These are phyloP conservation scores for Globisporangium irregulare DNA, from an alignment of 352 stramenopile species.

Conservation along the genomic window DNA sequence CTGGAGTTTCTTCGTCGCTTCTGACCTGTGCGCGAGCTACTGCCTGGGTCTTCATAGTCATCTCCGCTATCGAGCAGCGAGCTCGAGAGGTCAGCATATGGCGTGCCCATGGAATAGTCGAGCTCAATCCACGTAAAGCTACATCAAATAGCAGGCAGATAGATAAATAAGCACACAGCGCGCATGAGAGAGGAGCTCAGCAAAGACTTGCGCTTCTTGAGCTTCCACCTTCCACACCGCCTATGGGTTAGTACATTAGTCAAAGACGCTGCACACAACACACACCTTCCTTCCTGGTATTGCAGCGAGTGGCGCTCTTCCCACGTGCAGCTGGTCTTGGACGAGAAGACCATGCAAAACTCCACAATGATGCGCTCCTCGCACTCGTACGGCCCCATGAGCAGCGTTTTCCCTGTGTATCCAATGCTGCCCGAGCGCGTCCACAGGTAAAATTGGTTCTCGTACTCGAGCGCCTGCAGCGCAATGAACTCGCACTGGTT, in stretches of 20 bases:
- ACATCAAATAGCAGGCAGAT: not conserved
- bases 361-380: constrained; percentile 36
- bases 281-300: constrained; percentile 48
- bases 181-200: constrained; percentile 1
- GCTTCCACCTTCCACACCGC: not conserved
- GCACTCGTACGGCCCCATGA: constrained; percentile 38
- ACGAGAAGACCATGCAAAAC: constrained; percentile 47
- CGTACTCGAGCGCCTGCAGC: constrained; percentile 53
- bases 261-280: not conserved
- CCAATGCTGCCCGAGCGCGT: constrained; percentile 44
- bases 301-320: constrained; percentile 44
- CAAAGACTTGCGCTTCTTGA: constrained; percentile 1
- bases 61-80: constrained; percentile 18
- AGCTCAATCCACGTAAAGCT: constrained; percentile 77
- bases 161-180: not conserved
- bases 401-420: constrained; percentile 36
- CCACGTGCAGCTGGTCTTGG: constrained; percentile 55
- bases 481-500: constrained; percentile 68
- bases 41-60: constrained; percentile 28
- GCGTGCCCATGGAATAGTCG: constrained; percentile 46
- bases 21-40: constrained; percentile 3
- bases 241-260: not conserved
- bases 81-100: constrained; percentile 39
- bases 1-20: constrained; percentile 12
- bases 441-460: constrained; percentile 53